A percentile compares a stretch with the other conserved stretches of the same genome.
These are phyloP conservation scores for Microdochium bolleyi DNA, from an alignment of 2,329 filamentous ascomycete genomes.

Conservation along the genomic window DNA sequence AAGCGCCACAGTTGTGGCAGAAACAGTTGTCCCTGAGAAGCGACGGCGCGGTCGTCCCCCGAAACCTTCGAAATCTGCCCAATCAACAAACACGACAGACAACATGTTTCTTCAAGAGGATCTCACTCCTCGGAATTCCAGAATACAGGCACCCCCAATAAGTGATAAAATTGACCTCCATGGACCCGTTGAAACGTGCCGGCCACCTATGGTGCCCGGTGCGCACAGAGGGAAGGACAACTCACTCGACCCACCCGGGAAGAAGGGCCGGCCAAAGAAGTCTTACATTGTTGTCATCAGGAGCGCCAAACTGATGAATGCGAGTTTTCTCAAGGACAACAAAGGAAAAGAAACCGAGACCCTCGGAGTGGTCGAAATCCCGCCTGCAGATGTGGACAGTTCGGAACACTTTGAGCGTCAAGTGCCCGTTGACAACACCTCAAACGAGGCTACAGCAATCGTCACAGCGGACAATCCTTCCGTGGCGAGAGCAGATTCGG, in stretches of 20 bases:
- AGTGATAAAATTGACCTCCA: background rate
- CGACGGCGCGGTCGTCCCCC: background rate
- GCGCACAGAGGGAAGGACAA: constrained; percentile 17
- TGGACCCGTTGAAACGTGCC: background rate
- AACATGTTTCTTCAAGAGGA: too few relatives aligned
- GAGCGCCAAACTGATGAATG: constrained; percentile 15
- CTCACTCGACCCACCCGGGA: constrained; percentile 14
- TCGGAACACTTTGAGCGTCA: too few relatives aligned
- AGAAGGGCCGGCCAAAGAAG: constrained; percentile 16
- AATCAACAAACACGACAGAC: background rate
- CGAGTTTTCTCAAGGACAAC: constrained; percentile 8
- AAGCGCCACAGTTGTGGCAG: background rate
- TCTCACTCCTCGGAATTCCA: too few relatives aligned
- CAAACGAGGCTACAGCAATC: background rate
- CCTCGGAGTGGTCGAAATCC: background rate
- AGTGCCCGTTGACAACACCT: background rate
- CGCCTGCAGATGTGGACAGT: too few relatives aligned
- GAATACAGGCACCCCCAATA: background rate
- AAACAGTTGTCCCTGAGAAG: background rate
- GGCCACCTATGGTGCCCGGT: constrained; percentile 9
- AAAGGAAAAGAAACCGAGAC: background rate
- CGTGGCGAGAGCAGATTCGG: background rate
- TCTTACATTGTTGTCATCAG: constrained; percentile 21
- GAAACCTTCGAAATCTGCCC: background rate
- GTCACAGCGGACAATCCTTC: background rate